Base-by-base conservation (phyloP, 2,329 filamentous ascomycete genomes). In the Paraphoma chrysanthemicola region DNA sequence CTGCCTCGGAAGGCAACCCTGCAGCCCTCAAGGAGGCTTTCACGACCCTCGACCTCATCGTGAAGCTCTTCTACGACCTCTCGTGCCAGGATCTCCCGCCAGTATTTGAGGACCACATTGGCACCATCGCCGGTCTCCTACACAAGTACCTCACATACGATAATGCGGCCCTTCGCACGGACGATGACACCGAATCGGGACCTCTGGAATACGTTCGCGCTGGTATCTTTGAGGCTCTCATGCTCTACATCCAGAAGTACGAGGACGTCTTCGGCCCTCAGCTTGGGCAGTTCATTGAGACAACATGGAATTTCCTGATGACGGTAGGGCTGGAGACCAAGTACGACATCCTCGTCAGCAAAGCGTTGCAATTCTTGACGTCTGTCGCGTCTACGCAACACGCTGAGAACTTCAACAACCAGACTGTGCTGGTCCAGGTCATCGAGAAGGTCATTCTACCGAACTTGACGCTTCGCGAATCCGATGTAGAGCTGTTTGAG, bases 11-110 rank as follows among this genome's bases (percentile, higher is more conserved):
- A 71, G 82, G 86, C 76, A 90, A 97, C 75, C 90, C 91, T 69
- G 86, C 85, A 5, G 86, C 83, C 14, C 83, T 99, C 44, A 88
- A 89, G 71, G 86, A 87, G 65, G 91, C 92, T 75, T 93, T 97
- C 68, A 88, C 91, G 62, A 92, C 93, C 3, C 84, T 99, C 61
- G 93, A 94, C 75, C 83, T 98, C 50, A 87, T 96, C 66, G 84
- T 97, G 67, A 96, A 96, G 81, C 88, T 99, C 47, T 88, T 98
- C 74, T 95, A 95, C 80, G 96, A 99, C 77, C 87, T 99, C 50
- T 97, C 93, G n/a, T 97, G 90, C 73, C 96, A 99, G 75, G 95
- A 99, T 76, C 85, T 99, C 67, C 93, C 95, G 14, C 93, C 94
- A 2, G 89, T 95, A 66, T 96, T 99, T 75, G 95, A 99, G 81